Evolutionary conservation across 2,329 filamentous ascomycete genomes (phyloP).

Genomic region (Diaporthe batatas): DNA sequence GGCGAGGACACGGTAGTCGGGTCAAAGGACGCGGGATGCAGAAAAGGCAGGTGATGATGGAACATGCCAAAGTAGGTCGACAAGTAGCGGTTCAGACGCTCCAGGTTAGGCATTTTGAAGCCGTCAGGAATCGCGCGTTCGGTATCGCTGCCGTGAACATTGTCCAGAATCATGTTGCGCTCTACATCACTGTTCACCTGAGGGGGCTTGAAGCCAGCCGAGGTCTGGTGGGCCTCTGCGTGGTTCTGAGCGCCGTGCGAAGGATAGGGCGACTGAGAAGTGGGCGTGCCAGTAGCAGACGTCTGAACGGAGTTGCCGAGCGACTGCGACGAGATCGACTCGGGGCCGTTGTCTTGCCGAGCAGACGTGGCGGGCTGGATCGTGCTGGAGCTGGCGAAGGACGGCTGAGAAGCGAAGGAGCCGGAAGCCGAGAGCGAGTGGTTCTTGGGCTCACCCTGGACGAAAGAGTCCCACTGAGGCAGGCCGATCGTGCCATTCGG

Average conservation of each 20-base stretch:
- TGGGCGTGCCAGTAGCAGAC: constrained; percentile 77
- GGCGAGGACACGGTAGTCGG: constrained; percentile 85
- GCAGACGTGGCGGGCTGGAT: constrained; percentile 57
- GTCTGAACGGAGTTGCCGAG: constrained; percentile 79
- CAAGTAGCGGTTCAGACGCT: constrained; percentile 89
- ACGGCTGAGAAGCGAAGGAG: constrained; percentile 76
- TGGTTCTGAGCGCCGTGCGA: constrained; percentile 77
- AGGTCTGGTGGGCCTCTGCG: constrained; percentile 77
- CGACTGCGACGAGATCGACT: constrained; percentile 67
- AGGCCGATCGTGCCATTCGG: constrained; percentile 83
- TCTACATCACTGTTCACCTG: constrained; percentile 89
- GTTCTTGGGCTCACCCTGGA: constrained; percentile 81
- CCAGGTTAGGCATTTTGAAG: constrained; percentile 86
- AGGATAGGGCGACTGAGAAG: constrained; percentile 79
- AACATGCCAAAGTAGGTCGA: constrained; percentile 98
- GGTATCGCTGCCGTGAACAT: constrained; percentile 83
- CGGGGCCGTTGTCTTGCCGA: constrained; percentile 73
- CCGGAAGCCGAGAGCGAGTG: constrained; percentile 77
- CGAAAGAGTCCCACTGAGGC: constrained; percentile 91
- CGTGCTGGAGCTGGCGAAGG: constrained; percentile 71
- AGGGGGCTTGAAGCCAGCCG: constrained; percentile 78
- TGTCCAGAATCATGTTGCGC: constrained; percentile 85
- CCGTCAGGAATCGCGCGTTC: constrained; percentile 88
- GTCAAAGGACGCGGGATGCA: constrained; percentile 92
- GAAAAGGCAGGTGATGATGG: constrained; percentile 95